phyloP scores from a whole-genome alignment of 2,329 filamentous ascomycete species.

The Nemania serpens region DNA sequence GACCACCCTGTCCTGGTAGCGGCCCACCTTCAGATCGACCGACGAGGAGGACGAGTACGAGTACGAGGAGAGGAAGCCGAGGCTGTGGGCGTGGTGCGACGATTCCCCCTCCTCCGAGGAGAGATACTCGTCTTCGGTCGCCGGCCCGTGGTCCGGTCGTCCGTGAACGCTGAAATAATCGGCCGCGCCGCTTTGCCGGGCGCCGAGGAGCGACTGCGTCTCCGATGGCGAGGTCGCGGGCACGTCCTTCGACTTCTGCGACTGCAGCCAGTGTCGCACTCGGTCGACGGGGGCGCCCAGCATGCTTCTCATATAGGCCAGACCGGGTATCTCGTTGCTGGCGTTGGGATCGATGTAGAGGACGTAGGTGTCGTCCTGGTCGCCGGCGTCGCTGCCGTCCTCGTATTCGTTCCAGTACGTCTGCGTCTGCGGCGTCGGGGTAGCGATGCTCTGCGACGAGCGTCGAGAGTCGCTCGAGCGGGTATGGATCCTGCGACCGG shows the following conservation, averaged over 20 bases:
- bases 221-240: slow-evolving; percentile 26
- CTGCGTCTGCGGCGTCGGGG: slow-evolving; percentile 27
- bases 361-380: slow-evolving; percentile 66
- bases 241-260: slow-evolving; percentile 14
- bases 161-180: slow-evolving; percentile 40
- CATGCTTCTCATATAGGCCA: slow-evolving; percentile 62
- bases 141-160: slow-evolving; percentile 26
- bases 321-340: slow-evolving; percentile 62
- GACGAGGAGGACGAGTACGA: slow-evolving; percentile 47
- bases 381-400: slow-evolving; percentile 71
- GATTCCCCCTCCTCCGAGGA: slow-evolving; percentile 19
- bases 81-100: not conserved
- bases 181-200: slow-evolving; percentile 1
- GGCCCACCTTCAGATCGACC: slow-evolving; percentile 53
- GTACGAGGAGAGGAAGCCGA: slow-evolving; percentile 4
- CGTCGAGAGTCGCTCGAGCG: slow-evolving; percentile 4
- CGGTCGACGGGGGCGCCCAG: slow-evolving; percentile 56
- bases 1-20: slow-evolving; percentile 60
- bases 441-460: slow-evolving; percentile 26
- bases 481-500: slow-evolving; percentile 14
- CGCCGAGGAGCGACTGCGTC: slow-evolving; percentile 37
- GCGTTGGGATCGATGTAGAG: slow-evolving; percentile 77
- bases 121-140: slow-evolving; percentile 47
- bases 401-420: slow-evolving; percentile 88
- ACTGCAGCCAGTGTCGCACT: slow-evolving; percentile 55